Evolutionary conservation across 108 stramenopile species (phyloP), one percentile per base, ranked within the genome.

Genomic region (Thalassiosira profunda): DNA sequence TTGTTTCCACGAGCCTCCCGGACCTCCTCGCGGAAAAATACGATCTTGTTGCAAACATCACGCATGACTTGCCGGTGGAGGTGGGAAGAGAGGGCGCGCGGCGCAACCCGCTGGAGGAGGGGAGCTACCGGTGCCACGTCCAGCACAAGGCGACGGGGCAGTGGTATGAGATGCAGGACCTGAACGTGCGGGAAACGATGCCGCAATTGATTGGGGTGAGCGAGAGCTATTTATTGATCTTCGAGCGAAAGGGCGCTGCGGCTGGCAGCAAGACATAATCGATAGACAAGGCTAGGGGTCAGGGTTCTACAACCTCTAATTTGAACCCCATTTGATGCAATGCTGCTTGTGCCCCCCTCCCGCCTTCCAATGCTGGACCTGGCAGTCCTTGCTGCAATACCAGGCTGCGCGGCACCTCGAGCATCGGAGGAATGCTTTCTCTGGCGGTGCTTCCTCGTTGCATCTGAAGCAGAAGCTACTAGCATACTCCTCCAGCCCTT

Each of bases 151-250:
- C 85, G 0, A 74, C 86, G 8, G 91, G 87, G 4, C 96, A 98
- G 57, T 99, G 99, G 99, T 99, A 95, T 59, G 98, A 98, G 52
- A 90, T 98, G 54, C 95, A 99, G 44, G 98, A 99, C 63, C 67
- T 98, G 46, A 89, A 94, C 56, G 98, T 99, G 3, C 78, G 83
- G 42, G 96, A 98, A 63, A 98, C 95, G 6, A 95, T 96, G 91
- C 93, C 99, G 12, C 98, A 99, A 57, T 84, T 95, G 44, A 97
- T 99, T 60, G 98, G 96, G 6, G 67, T 98, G 7, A 88, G 89
- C 36, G 99, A 99, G 67, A 89, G 96, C 45, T 96, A 95, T 69
- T 55, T 99, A 20, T 63, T 98, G 23, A 89, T 99, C 47, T 99
- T 96, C 67, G 89, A 87, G 58, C 70, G 87, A 33, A 92, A 92